Base-by-base conservation (phyloP, 345 rosid genomes). In the Ceriops decandra region DNA sequence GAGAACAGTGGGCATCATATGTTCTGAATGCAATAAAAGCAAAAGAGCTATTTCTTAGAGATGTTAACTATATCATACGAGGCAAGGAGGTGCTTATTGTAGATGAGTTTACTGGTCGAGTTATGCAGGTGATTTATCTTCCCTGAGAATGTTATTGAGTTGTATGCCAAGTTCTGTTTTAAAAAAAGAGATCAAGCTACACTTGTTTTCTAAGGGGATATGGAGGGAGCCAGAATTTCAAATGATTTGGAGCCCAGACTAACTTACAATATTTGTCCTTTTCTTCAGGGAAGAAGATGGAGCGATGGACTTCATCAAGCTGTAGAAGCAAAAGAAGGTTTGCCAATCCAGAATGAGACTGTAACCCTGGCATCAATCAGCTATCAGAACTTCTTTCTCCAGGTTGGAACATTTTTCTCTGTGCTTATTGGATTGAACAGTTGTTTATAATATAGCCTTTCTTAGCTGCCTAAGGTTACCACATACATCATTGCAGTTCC, bases 221-320 rank as follows among this genome's bases (percentile, higher is more conserved):
- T 11, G 30, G 57, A 26, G 17, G n/a, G 7, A 16, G 20, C n/a
- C 57, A 28, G 31, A 31, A 57, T 64, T 51, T 31, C 7, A 20
- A 38, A 27, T 59, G 67, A 61, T 30, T 27, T 20, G n/a, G 24
- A 60, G 17, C 9, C 47, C 31, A 30, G 16, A 5, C 5, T 20
- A 33, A 33, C 19, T 42, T 4, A 13, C 16, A 42, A 42, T 42
- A 42, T 42, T 13, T 42, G 49, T 42, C 49, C 19, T 42, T 38
- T 70, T 54, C 53, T 57, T 66, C 72, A 93, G 98, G 98, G 98
- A 36, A 85, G 98, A 69, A 85, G 98, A 76, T 93, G 98, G 98
- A 93, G 98, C 79, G 98, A 93, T 79, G 98, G 98, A 69, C 95
- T 93, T 81, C 98, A 93, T 78, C 98, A 93, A 89, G 98, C 98